Conservation (phyloP, 1,284 basidiomycete genomes). For the Cryptococcus sp. region DNA sequence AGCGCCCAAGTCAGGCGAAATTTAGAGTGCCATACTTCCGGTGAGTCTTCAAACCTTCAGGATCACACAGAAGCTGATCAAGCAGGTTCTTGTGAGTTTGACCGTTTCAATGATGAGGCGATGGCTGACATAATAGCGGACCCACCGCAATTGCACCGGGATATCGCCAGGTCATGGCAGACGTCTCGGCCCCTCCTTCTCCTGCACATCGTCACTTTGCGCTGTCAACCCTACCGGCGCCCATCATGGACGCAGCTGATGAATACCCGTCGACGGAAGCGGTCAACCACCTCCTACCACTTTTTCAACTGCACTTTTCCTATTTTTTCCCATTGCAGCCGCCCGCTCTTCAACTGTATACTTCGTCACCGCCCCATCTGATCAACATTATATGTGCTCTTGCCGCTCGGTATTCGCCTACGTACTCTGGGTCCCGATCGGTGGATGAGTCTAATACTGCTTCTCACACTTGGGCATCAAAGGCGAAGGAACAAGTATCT, state of each 20-base stretch:
- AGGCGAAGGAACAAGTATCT: slow-evolving; percentile 17
- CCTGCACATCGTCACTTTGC: not conserved
- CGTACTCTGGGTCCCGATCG: slow-evolving; percentile 3
- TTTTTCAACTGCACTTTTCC: slow-evolving; percentile 15
- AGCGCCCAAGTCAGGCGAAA: not conserved
- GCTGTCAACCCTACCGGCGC: not conserved
- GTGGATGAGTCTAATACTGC: not conserved
- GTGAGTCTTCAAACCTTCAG: slow-evolving; percentile 6
- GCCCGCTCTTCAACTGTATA: not conserved
- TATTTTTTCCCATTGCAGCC: slow-evolving; percentile 19
- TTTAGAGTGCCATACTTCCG: slow-evolving; percentile 12
- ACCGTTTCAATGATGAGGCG: not conserved
- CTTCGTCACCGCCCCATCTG: slow-evolving; percentile 7
- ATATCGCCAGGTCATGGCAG: slow-evolving; percentile 13
- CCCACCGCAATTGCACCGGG: slow-evolving; percentile 21
- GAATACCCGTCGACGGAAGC: slow-evolving; percentile 5
- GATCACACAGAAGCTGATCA: not conserved
- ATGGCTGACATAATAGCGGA: slow-evolving; percentile 8
- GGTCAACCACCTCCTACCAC: slow-evolving; percentile 10
- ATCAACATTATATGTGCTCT: slow-evolving; percentile 18
- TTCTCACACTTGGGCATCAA: slow-evolving; percentile 9
- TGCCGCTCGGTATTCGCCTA: slow-evolving; percentile 11
- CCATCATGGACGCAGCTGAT: slow-evolving; percentile 1
- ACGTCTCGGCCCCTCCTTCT: slow-evolving; percentile 14
- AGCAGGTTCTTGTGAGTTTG: slow-evolving; percentile 4